Base-by-base conservation (phyloP, 495 filamentous ascomycete species). In the Annulohypoxylon moriforme region DNA sequence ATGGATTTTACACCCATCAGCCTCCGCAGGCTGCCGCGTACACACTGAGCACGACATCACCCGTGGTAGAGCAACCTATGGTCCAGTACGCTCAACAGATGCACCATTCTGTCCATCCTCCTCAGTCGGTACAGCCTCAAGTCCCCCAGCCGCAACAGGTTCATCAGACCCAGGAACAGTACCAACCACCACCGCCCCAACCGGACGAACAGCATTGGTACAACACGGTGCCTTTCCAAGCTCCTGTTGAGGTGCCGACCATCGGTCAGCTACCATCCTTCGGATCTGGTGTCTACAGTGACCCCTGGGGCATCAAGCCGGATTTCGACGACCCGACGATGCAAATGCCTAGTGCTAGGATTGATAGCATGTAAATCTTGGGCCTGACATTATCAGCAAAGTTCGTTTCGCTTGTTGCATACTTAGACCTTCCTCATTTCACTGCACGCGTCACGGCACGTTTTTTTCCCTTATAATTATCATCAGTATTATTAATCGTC, bases 291-390 rank as follows among this genome's bases (percentile, higher is more conserved):
- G 72, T 78, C 11, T 78, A 79, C 56, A 77, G 78, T 16, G 78
- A 79, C 18, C 68, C 76, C 1, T 85, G 83, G 83, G 73, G 52
- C 14, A 72, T 75, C 24, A 86, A 85, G 73, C 67, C 79, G 31
- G 84, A 85, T 52, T 83, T 77, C 52, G 83, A 82, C 7, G 83
- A 85, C 52, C 68, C 75, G 13, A 73, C 78, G 8, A 75, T 83
- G 71, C 82, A 83, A 60, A 75, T 86, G 77, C 85, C 85, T 9
- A 85, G 82, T 70, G 77, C 74, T 3, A 76, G 85, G 33, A 81
- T 86, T 52, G 79, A 82, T 60, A 79, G 73, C 44, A 78, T 86
- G 75, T 84, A 74, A 77, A 62, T 44, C 7, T 42, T 50, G 14
- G 49, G 57, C 53, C 33, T 46, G 14, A 50, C 38, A 34, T 27